Evolutionary conservation across 2,329 filamentous ascomycete genomes (phyloP).

Genomic region (Diatrype stigma): DNA sequence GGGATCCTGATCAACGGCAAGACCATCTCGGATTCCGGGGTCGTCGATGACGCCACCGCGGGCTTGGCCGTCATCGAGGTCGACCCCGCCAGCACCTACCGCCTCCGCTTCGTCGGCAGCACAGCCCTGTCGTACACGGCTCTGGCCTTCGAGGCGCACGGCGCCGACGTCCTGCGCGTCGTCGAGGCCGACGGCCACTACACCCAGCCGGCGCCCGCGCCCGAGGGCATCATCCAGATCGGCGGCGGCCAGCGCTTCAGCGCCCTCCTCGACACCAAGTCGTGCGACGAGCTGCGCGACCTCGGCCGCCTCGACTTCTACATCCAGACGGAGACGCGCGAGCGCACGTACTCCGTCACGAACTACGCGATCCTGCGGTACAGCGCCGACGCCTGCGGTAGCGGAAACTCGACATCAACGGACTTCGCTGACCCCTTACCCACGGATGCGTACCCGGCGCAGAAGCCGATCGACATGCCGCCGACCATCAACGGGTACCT

Average conservation of each 20-base stretch:
- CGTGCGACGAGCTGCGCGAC: slow-evolving; percentile 10
- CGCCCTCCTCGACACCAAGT: slow-evolving; percentile 42
- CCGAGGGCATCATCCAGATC: slow-evolving; percentile 41
- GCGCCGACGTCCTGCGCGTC: slow-evolving; percentile 35
- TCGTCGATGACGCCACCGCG: slow-evolving; percentile 8
- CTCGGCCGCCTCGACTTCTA: slow-evolving; percentile 28
- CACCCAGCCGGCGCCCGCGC: slow-evolving; percentile 33
- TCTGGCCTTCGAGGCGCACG: slow-evolving; percentile 38
- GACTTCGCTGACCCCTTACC: not conserved
- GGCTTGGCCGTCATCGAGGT: slow-evolving; percentile 37
- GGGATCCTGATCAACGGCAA: slow-evolving; percentile 42
- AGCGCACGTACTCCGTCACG: slow-evolving; percentile 33
- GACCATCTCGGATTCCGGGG: slow-evolving; percentile 13
- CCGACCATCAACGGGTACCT: slow-evolving; percentile 21
- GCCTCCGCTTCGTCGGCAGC: slow-evolving; percentile 41
- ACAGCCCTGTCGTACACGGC: slow-evolving; percentile 37
- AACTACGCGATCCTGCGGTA: slow-evolving; percentile 40
- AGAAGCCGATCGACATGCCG: slow-evolving; percentile 19
- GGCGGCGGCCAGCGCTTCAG: slow-evolving; percentile 47
- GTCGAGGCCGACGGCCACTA: slow-evolving; percentile 42
- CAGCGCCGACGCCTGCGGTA: slow-evolving; percentile 8
- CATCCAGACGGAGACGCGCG: slow-evolving; percentile 41
- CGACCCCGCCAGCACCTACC: slow-evolving; percentile 40
- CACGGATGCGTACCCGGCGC: slow-evolving; percentile 14
- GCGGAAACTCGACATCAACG: not conserved